These are phyloP conservation scores for Tolypocladium tropicale DNA, from an alignment of 2,329 filamentous ascomycete species.

Conservation along the genomic window DNA sequence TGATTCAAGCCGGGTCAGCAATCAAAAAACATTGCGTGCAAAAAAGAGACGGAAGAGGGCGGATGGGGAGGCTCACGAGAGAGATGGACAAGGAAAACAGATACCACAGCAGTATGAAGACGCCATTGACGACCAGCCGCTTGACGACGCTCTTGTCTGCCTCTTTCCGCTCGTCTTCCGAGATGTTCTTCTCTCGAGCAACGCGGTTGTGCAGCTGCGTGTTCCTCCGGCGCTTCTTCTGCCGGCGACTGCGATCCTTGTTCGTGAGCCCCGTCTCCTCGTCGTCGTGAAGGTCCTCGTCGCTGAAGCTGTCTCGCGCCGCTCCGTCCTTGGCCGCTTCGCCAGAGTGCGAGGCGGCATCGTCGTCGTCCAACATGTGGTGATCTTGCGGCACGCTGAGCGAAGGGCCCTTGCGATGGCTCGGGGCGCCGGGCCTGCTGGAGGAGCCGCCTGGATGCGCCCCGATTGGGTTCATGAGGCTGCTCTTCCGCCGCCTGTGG, in stretches of 20 bases:
- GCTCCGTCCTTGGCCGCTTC: slow-evolving; percentile 17
- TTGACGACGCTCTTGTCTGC: slow-evolving; percentile 65
- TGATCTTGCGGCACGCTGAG: slow-evolving; percentile 25
- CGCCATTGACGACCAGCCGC: slow-evolving; percentile 61
- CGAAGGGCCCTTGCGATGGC: slow-evolving; percentile 1
- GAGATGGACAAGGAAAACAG: slow-evolving; percentile 89
- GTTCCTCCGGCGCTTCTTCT: slow-evolving; percentile 55
- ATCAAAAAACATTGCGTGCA: neutral
- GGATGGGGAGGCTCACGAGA: slow-evolving; percentile 48
- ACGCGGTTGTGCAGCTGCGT: slow-evolving; percentile 62
- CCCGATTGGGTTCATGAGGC: slow-evolving; percentile 32
- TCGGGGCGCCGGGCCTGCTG: neutral
- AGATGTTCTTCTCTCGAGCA: slow-evolving; percentile 46
- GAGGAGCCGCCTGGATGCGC: neutral
- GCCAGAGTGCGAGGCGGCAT: slow-evolving; percentile 13
- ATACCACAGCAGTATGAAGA: slow-evolving; percentile 80
- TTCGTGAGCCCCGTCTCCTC: slow-evolving; percentile 81
- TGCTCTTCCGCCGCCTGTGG: slow-evolving; percentile 46
- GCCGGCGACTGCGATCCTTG: slow-evolving; percentile 58
- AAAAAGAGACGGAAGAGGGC: neutral
- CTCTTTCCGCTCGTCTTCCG: slow-evolving; percentile 63
- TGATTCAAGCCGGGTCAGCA: slow-evolving; percentile 24
- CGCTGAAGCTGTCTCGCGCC: slow-evolving; percentile 49
- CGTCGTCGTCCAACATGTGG: slow-evolving; percentile 36
- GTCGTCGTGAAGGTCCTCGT: slow-evolving; percentile 70